A percentile compares a stretch with the other conserved stretches of the same genome.
These are phyloP conservation scores for Physaria fendleri DNA, from an alignment of 345 rosid species.

Conservation along the genomic window DNA sequence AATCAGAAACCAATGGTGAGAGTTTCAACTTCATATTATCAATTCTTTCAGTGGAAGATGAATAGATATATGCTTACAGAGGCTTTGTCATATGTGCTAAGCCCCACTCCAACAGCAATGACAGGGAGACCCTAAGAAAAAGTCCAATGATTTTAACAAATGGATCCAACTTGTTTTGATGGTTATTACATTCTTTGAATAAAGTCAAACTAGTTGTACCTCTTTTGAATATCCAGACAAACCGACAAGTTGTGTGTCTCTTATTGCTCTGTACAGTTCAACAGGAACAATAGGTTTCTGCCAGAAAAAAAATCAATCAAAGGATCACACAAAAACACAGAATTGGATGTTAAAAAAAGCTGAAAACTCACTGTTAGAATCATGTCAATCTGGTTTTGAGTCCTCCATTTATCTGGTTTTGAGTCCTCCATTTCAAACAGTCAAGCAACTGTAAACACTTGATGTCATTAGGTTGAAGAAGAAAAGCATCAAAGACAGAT, in stretches of 20 bases:
- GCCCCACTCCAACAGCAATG: constrained; percentile 80
- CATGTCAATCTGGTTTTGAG: constrained; percentile 68
- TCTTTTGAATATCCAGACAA: constrained; percentile 85
- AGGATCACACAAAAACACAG: neutral
- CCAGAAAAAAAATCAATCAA: neutral
- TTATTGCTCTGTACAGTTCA: constrained; percentile 73
- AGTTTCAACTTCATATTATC: constrained; percentile 4
- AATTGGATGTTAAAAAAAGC: neutral
- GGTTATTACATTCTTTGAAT: neutral
- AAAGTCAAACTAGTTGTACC: constrained; percentile 42
- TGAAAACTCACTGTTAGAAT: constrained; percentile 50
- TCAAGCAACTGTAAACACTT: constrained; percentile 65
- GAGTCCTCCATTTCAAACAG: constrained; percentile 78
- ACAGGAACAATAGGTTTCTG: constrained; percentile 86
- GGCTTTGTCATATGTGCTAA: constrained; percentile 91
- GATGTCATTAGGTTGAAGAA: constrained; percentile 15
- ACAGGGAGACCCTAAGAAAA: constrained; percentile 92
- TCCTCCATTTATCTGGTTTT: no score
- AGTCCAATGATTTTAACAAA: neutral
- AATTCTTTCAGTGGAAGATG: neutral
- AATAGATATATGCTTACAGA: constrained; percentile 51
- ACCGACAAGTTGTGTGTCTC: constrained; percentile 91
- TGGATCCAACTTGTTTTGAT: neutral
- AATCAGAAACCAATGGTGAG: constrained; percentile 2
- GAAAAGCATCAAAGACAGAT: neutral